phyloP scores from a whole-genome alignment of 2,329 filamentous ascomycete genomes.

The Macrophomina pseudophaseolina region DNA sequence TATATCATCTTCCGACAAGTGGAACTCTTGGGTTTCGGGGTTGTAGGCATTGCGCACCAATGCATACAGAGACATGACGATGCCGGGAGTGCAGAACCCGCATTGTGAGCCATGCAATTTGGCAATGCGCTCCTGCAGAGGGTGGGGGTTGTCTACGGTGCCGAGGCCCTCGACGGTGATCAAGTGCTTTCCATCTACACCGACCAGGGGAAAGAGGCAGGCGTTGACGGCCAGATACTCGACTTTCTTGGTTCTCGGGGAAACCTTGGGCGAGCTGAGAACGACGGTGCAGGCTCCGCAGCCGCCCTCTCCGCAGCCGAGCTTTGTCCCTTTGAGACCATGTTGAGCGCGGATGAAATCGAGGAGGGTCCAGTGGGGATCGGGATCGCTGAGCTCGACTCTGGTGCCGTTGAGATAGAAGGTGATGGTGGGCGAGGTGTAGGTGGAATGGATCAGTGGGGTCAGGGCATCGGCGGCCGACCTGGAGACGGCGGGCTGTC shows the following conservation, averaged over 20 bases:
- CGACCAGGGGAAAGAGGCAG: constrained; percentile 86
- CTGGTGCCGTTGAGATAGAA: constrained; percentile 94
- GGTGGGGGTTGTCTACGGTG: constrained; percentile 81
- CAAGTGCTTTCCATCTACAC: constrained; percentile 94
- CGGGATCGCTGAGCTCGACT: constrained; percentile 80
- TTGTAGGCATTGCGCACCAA: constrained; percentile 72
- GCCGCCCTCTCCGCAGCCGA: constrained; percentile 93
- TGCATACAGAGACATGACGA: constrained; percentile 92
- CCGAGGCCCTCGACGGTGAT: constrained; percentile 96
- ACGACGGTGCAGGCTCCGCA: constrained; percentile 94
- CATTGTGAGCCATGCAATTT: constrained; percentile 91
- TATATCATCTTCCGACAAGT: constrained; percentile 42
- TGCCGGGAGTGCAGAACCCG: constrained; percentile 93
- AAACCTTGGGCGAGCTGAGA: constrained; percentile 27
- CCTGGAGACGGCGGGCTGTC: constrained; percentile 3
- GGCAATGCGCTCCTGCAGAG: constrained; percentile 86
- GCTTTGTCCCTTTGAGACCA: constrained; percentile 93
- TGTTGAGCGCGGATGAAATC: constrained; percentile 82
- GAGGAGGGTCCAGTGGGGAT: constrained; percentile 87
- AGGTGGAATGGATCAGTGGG: constrained; percentile 74
- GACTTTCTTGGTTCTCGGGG: constrained; percentile 64
- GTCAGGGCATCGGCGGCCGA: constrained; percentile 54
- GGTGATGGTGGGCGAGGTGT: constrained; percentile 72
- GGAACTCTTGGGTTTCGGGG: constrained; percentile 40
- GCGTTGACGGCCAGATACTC: constrained; percentile 96